Evolutionary conservation across 345 rosid genomes (phyloP).

Genomic region (Hibiscus trionum): DNA sequence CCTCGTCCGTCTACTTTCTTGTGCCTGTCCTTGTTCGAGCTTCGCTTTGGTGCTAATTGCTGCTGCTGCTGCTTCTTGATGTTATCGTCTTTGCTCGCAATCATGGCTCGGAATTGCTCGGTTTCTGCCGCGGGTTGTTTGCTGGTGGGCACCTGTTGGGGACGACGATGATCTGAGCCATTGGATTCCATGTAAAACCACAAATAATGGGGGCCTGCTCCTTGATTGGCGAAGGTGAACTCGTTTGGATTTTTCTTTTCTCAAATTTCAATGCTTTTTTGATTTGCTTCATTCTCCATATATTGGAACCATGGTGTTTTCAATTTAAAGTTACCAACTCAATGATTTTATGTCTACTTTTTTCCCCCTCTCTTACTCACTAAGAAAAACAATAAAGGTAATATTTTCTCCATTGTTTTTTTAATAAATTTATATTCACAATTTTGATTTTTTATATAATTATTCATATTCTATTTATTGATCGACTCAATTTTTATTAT

Average conservation of each 20-base stretch:
- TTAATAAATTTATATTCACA: background rate
- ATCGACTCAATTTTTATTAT: too few species aligned
- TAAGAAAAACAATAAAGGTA: background rate
- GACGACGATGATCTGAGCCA: slow-evolving; percentile 21
- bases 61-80: slow-evolving; percentile 43
- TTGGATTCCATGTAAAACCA: slow-evolving; percentile 37
- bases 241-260: slow-evolving; percentile 21
- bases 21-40: slow-evolving; percentile 67
- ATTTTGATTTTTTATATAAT: background rate
- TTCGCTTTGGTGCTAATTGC: slow-evolving; percentile 48
- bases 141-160: slow-evolving; percentile 20
- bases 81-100: slow-evolving; percentile 24
- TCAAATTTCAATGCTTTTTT: slow-evolving; percentile 19
- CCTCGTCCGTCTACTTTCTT: slow-evolving; percentile 73
- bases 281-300: slow-evolving; percentile 24
- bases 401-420: background rate
- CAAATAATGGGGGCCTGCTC: slow-evolving; percentile 9
- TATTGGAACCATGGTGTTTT: slow-evolving; percentile 30
- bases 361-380: background rate
- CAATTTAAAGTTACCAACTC: slow-evolving; percentile 33
- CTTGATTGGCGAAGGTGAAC: slow-evolving; percentile 28
- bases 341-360: slow-evolving; percentile 6
- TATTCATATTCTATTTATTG: too few species aligned
- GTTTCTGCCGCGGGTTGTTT: slow-evolving; percentile 35
- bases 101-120: slow-evolving; percentile 35